Conservation (phyloP, 495 filamentous ascomycete genomes). For the Trichoderma orchidacearum region DNA sequence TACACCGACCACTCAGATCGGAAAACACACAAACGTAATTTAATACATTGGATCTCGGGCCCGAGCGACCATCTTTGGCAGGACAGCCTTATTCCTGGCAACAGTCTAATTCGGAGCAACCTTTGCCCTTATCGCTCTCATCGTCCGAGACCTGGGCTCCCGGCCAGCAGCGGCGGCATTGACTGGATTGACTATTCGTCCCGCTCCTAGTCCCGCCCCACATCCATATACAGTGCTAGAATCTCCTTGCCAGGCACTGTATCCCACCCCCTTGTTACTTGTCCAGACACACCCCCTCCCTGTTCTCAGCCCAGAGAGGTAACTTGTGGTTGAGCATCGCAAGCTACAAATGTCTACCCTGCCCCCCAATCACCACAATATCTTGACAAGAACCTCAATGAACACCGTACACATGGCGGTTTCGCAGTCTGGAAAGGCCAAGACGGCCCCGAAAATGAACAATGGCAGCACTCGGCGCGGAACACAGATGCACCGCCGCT, state of each 20-base stretch:
- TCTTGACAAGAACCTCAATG: slow-evolving; percentile 32
- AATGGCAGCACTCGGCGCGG: slow-evolving; percentile 45
- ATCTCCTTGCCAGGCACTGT: slow-evolving; percentile 24
- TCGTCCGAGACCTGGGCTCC: background rate
- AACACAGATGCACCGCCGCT: slow-evolving; percentile 80
- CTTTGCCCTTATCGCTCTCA: background rate
- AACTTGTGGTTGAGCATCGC: slow-evolving; percentile 3
- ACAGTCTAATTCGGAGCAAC: background rate
- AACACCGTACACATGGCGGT: slow-evolving; percentile 41
- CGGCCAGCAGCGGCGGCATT: background rate
- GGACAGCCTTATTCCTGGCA: background rate
- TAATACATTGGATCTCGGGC: background rate
- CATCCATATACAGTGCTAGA: background rate
- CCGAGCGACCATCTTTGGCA: background rate
- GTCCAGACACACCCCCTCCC: slow-evolving; percentile 21
- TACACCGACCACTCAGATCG: background rate
- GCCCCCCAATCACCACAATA: slow-evolving; percentile 40
- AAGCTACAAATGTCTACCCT: slow-evolving; percentile 47
- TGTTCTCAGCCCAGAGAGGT: background rate
- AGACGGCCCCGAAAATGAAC: slow-evolving; percentile 36
- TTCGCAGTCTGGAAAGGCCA: slow-evolving; percentile 38
- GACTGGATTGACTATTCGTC: background rate
- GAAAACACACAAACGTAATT: background rate
- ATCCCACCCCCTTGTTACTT: slow-evolving; percentile 6
- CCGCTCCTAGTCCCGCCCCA: background rate